Percentiles rank a stretch among this genome's conserved stretches.
Evolutionary conservation across 352 stramenopile genomes (phyloP).

Genomic region (Phytophthora nicotianae): DNA sequence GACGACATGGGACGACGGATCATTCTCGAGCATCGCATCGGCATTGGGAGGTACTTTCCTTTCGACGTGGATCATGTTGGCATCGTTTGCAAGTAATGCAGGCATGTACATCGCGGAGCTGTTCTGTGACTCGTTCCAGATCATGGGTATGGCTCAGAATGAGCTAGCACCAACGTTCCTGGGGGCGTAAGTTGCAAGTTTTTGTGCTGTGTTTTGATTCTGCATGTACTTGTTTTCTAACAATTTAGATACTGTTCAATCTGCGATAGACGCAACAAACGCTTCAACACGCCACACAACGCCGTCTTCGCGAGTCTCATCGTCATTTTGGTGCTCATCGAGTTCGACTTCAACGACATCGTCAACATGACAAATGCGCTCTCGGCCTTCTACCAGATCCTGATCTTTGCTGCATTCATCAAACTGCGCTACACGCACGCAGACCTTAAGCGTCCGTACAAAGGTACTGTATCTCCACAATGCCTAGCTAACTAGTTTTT

Average conservation of each 20-base stretch:
- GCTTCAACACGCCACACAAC: constrained; percentile 63
- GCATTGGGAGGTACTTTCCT: constrained; percentile 89
- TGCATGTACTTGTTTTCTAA: not conserved
- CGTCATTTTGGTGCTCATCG: constrained; percentile 60
- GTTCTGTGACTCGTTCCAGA: constrained; percentile 90
- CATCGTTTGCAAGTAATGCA: constrained; percentile 89
- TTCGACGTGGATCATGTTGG: constrained; percentile 90
- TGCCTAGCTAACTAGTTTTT: too few relatives aligned
- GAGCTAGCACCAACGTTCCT: constrained; percentile 87
- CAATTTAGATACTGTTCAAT: not conserved
- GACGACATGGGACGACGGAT: constrained; percentile 90
- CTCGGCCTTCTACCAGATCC: constrained; percentile 84
- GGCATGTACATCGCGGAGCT: constrained; percentile 94
- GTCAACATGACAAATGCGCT: constrained; percentile 92
- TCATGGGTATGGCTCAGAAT: constrained; percentile 83
- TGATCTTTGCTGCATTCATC: constrained; percentile 91
- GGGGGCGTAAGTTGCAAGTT: constrained; percentile 53
- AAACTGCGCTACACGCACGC: constrained; percentile 74
- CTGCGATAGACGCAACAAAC: constrained; percentile 46
- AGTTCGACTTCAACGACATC: constrained; percentile 77
- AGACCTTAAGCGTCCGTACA: constrained; percentile 48
- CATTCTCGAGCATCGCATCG: constrained; percentile 88
- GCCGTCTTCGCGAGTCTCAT: constrained; percentile 47
- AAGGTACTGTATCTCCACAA: too few relatives aligned
- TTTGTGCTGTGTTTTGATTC: not conserved